phyloP scores from a whole-genome alignment of 1,284 basidiomycete genomes.

The Trametes polyzona region DNA sequence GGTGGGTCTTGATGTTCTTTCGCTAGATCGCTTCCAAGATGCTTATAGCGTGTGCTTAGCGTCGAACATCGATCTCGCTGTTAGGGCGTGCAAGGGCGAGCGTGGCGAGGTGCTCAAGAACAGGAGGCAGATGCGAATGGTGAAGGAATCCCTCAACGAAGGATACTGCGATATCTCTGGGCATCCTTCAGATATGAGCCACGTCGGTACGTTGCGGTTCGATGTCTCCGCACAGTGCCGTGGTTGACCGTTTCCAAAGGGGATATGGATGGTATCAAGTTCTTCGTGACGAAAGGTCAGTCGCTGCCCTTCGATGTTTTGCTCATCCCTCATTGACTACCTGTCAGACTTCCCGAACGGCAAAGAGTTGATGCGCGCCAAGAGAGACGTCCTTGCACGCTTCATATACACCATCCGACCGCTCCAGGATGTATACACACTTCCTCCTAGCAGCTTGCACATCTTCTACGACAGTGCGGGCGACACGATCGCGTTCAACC shows the following conservation, averaged over 20 bases:
- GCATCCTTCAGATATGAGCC: constrained; percentile 61
- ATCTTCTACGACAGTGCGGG: constrained; percentile 87
- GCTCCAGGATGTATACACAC: constrained; percentile 62
- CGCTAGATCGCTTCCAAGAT: neutral
- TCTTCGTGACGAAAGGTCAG: constrained; percentile 73
- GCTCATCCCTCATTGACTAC: constrained; percentile 4
- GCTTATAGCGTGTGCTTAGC: constrained; percentile 41
- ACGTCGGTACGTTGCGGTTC: constrained; percentile 51
- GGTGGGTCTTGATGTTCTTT: constrained; percentile 42
- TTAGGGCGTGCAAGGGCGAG: constrained; percentile 78
- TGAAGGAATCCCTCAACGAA: constrained; percentile 77
- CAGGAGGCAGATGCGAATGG: constrained; percentile 67
- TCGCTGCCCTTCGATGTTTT: neutral
- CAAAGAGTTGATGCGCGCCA: constrained; percentile 51
- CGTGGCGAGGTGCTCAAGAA: constrained; percentile 64
- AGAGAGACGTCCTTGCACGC: constrained; percentile 61
- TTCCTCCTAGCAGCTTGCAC: constrained; percentile 75
- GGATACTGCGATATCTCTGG: constrained; percentile 86
- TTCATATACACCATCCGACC: constrained; percentile 69
- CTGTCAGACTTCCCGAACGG: constrained; percentile 56
- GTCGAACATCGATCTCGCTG: constrained; percentile 75
- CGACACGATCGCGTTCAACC: constrained; percentile 92
- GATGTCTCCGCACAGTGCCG: neutral
- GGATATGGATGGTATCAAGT: constrained; percentile 63
- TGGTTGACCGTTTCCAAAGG: constrained; percentile 40